Percentiles rank a stretch among this genome's conserved stretches.
Evolutionary conservation across 805 yeast genomes (phyloP).

Genomic region (Schwanniomyces vanrijiae): DNA sequence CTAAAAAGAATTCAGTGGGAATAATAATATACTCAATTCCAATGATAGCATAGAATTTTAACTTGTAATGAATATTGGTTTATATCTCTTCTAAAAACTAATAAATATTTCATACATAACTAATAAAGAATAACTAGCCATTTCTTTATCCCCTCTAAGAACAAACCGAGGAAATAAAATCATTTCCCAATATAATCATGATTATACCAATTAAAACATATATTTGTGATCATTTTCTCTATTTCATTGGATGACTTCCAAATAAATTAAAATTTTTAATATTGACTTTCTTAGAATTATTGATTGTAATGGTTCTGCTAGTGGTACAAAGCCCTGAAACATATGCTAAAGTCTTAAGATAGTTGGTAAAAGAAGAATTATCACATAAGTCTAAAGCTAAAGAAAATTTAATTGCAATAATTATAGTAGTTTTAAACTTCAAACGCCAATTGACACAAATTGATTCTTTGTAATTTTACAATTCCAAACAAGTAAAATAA

Average conservation of each 20-base stretch:
- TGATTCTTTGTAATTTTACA: slow-evolving; percentile 13
- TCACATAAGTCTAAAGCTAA: slow-evolving; percentile 21
- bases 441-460: slow-evolving; percentile 23
- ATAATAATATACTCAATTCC: neutral
- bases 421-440: slow-evolving; percentile 13
- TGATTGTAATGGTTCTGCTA: slow-evolving; percentile 27
- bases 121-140: neutral
- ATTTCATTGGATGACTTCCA: slow-evolving; percentile 25
- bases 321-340: slow-evolving; percentile 9
- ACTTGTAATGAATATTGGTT: neutral
- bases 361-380: slow-evolving; percentile 22
- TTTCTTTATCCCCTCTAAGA: slow-evolving; percentile 7
- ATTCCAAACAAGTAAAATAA: slow-evolving; percentile 21
- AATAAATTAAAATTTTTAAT: slow-evolving; percentile 23
- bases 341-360: slow-evolving; percentile 23
- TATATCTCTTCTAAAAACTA: neutral
- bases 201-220: slow-evolving; percentile 8
- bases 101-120: neutral
- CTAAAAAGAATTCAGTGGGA: neutral
- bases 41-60: neutral
- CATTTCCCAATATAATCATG: neutral
- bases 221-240: slow-evolving; percentile 23
- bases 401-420: slow-evolving; percentile 16
- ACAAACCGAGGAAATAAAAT: neutral
- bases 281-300: slow-evolving; percentile 25